Evolutionary conservation across 2,329 filamentous ascomycete species (phyloP).

Genomic region (Furcasterigmium sp.): DNA sequence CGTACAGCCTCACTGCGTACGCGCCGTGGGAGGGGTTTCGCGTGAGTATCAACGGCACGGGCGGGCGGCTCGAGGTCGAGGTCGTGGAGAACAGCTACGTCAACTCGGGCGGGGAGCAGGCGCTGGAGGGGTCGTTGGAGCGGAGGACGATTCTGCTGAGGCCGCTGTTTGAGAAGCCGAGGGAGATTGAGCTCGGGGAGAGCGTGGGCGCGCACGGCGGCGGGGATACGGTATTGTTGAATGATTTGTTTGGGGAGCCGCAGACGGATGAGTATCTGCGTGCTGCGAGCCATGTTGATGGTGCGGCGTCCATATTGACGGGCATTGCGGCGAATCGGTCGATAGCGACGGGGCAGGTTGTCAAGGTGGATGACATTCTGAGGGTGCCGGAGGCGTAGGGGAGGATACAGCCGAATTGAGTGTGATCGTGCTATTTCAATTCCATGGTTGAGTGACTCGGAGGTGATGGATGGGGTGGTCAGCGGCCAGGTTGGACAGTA

Average conservation of each 20-base stretch:
- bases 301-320: conserved; percentile 53
- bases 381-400: conserved; percentile 18
- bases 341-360: conserved; percentile 50
- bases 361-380: conserved; percentile 49
- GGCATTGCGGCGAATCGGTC: conserved; percentile 55
- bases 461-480: too few relatives aligned
- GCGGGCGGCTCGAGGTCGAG: conserved; percentile 54
- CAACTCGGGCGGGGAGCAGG: conserved; percentile 54
- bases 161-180: conserved; percentile 51
- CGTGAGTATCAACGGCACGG: conserved; percentile 53
- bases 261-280: conserved; percentile 46
- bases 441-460: too few relatives aligned
- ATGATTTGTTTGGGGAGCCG: conserved; percentile 51
- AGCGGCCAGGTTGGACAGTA: too few relatives aligned
- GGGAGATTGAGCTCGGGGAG: conserved; percentile 46
- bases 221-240: conserved; percentile 50
- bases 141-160: conserved; percentile 41
- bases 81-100: conserved; percentile 59
- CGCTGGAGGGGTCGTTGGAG: conserved; percentile 47
- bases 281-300: conserved; percentile 54
- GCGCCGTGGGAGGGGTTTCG: conserved; percentile 59
- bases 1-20: conserved; percentile 55
- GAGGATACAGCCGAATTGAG: neutral
- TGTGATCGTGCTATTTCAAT: too few relatives aligned
- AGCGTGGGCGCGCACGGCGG: conserved; percentile 54